Base-by-base conservation (phyloP, 2,329 filamentous ascomycete species). In the Ophiostoma quercus region DNA sequence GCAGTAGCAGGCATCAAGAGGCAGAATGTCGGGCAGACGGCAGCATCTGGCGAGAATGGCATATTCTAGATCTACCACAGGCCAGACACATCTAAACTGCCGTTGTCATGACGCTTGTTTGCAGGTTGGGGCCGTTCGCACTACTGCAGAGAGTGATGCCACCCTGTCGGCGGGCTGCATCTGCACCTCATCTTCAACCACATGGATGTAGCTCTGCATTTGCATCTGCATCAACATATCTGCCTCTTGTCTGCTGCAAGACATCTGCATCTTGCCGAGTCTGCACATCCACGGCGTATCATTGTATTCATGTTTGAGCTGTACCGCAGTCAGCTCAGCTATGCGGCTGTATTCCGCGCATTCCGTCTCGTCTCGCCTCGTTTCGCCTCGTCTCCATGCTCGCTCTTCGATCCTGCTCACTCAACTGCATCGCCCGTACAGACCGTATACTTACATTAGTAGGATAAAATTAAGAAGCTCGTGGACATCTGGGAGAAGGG, bases 401-500 rank as follows among this genome's bases (percentile, higher is more conserved):
- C 7, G 3, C 37, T 5, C 37, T 25, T 41, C 32, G 16, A 32
- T 32, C 19, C 29, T 5, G 43, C 57, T 65, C 32, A 39, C 32
- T 22, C 19, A 11, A 37, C 37, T 19, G 12, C 32, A 11, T n/a
- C 8, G 8, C 4, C 32, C 60, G 60, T 65, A 62, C 9, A 16
- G 25, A 29, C 12, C 60, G 60, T 65, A 65, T 65, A 65, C 34
- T 39, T 34, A 62, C 57, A 62, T 25, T 8, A 39, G 83, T 90
- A 95, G 91, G 92, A 96, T 79, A 98, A 97, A 83, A 94, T 98
- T 80, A 89, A 85, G 78, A 98, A 98, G 79, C 87, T 99, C 75
- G 84, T 98, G 81, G 94, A 97, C 78, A 99, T 99, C 75, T 99
- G 95, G 95, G 94, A 97, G 79, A 95, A 95, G 77, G 92, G 92